phyloP scores from a whole-genome alignment of 2,329 filamentous ascomycete species.

The Botryotinia globosa region DNA sequence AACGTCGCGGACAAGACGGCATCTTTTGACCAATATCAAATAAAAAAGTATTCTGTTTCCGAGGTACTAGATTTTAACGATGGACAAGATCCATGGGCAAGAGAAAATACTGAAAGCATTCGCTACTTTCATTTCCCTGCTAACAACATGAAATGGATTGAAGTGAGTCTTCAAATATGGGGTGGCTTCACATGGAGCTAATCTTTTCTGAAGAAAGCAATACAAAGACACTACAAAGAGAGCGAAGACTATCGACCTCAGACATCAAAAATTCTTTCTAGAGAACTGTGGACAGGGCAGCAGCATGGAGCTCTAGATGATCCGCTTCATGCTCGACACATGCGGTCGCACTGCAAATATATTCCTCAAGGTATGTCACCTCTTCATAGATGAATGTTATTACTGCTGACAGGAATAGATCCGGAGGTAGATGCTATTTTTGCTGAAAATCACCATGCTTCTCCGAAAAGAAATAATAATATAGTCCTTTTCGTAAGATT shows the following conservation, averaged over 20 bases:
- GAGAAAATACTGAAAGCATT: background rate
- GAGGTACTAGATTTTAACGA: background rate
- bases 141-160: background rate
- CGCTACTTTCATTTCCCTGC: background rate
- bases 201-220: background rate
- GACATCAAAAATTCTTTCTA: background rate
- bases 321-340: background rate
- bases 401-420: background rate
- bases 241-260: background rate
- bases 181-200: background rate
- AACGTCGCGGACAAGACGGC: accelerated
- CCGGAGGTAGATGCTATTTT: background rate
- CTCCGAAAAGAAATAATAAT: background rate
- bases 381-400: background rate
- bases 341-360: background rate
- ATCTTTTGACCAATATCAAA: accelerated
- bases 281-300: background rate
- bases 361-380: background rate
- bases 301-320: background rate
- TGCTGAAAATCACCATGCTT: background rate
- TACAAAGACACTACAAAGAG: background rate
- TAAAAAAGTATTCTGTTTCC: background rate
- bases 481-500: background rate
- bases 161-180: background rate
- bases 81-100: accelerated